Percentiles rank a stretch among this genome's conserved stretches.
phyloP scores from a whole-genome alignment of 768 basidiomycete genomes.

The Omphalotus guepiniiformis region DNA sequence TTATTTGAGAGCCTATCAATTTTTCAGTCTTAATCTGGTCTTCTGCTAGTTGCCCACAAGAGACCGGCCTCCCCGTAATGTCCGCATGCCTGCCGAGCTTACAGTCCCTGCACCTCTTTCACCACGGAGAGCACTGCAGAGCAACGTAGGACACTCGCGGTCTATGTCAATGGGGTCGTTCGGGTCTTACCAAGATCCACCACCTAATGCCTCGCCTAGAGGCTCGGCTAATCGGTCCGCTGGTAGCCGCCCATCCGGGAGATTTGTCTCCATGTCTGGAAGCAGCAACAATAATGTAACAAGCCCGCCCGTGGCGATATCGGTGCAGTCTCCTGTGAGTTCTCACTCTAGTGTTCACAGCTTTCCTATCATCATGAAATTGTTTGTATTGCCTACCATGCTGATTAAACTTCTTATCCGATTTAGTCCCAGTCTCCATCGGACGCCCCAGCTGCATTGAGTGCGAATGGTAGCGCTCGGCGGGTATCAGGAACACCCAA shows the following conservation, averaged over 20 bases:
- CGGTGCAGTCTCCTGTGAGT: conserved; percentile 6
- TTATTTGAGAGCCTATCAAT: not conserved
- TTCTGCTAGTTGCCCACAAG: not conserved
- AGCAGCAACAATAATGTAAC: not conserved
- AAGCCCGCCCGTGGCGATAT: conserved; percentile 7
- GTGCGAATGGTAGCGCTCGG: not conserved
- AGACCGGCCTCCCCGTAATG: conserved; percentile 14
- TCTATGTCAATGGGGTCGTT: conserved; percentile 1
- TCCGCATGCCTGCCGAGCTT: conserved; percentile 11
- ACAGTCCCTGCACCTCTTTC: conserved; percentile 15
- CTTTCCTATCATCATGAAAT: too few species aligned
- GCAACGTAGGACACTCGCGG: not conserved
- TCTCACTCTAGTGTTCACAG: not conserved
- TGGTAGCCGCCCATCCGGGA: not conserved
- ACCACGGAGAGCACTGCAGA: not conserved
- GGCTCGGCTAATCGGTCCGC: not conserved
- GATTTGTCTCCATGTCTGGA: not conserved
- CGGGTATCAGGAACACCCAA: not conserved
- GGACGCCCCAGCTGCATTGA: conserved; percentile 1
- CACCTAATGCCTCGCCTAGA: not conserved
- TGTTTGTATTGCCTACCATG: too few species aligned
- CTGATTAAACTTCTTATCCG: not conserved
- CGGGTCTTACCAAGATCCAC: not conserved
- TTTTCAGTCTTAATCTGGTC: not conserved
- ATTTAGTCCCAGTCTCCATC: conserved; percentile 7